Percentiles rank a stretch among this genome's conserved stretches.
phyloP scores from a whole-genome alignment of 495 filamentous ascomycete species.

The Polyplosphaeria fusca region DNA sequence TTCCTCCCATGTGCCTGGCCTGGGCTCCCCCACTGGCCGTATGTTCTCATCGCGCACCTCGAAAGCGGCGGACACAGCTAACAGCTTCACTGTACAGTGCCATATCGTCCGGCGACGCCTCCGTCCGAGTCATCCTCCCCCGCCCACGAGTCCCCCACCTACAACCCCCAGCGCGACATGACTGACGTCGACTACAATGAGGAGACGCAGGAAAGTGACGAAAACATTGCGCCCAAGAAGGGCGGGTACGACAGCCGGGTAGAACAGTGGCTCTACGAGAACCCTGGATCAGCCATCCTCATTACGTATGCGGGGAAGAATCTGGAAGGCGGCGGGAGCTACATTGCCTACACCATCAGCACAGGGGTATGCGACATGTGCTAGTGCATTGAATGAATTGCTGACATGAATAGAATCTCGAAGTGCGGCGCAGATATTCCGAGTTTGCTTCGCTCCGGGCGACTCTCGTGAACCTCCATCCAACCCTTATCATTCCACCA shows the following conservation, averaged over 20 bases:
- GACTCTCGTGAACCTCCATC: constrained; percentile 84
- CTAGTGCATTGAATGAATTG: neutral
- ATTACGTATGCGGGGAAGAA: constrained; percentile 96
- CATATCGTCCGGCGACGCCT: constrained; percentile 44
- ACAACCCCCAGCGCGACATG: constrained; percentile 53
- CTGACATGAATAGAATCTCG: constrained; percentile 65
- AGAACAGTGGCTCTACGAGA: constrained; percentile 94
- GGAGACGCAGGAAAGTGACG: constrained; percentile 42
- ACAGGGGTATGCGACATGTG: constrained; percentile 69
- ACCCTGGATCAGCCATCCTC: constrained; percentile 79
- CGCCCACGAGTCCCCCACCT: constrained; percentile 57
- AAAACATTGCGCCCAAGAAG: constrained; percentile 58
- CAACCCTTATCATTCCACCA: constrained; percentile 89
- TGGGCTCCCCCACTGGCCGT: constrained; percentile 56
- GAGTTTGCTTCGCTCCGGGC: constrained; percentile 92
- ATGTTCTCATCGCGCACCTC: constrained; percentile 42
- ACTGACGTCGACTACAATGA: constrained; percentile 62
- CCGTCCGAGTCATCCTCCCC: constrained; percentile 42
- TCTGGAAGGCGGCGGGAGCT: constrained; percentile 80
- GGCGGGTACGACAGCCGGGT: constrained; percentile 90
- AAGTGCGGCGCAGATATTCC: constrained; percentile 92
- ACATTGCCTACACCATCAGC: constrained; percentile 93
- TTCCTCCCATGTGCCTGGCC: constrained; percentile 66
- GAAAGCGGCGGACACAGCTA: constrained; percentile 3
- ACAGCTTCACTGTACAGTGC: constrained; percentile 25